Base-by-base conservation (phyloP, 345 rosid genomes). In the Kandelia obovata region DNA sequence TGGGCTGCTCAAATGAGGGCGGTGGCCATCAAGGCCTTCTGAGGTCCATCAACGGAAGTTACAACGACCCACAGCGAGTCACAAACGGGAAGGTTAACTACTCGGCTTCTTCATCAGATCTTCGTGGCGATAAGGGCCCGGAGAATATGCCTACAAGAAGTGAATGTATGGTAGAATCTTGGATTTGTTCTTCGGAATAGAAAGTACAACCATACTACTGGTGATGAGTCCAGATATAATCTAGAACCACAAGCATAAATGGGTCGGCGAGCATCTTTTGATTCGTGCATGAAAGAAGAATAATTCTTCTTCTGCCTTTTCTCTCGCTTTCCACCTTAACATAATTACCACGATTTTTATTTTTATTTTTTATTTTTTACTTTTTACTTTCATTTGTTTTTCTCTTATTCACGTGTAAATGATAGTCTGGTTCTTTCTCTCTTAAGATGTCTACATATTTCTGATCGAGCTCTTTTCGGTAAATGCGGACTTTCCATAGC, bases 101-200 rank as follows among this genome's bases (percentile, higher is more conserved):
- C 39, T 67, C 75, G 11, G 68, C 67, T 52, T 69, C 76, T 60
- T 70, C 83, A 20, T 69, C 80, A 11, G 83, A 69, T 64, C 75
- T 78, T 70, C 75, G 67, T 64, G 82, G 79, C 11, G 82, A 80
- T 34, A 68, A 73, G 25, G 77, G 65, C 27, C 73, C 79, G 9
- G 85, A 77, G 71, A 79, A 74, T 69, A 73, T 66, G 15, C 66
- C 66, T 31, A 5, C 83, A 25, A 83, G 85, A 77, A 69, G 76
- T 62, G 88, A 81, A 85, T 92, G 88, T 76, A 87, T 79, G 88
- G 83, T 88, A 72, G 96, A 85, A 77, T 84, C 92, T 43, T 90
- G 98, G 97, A 84, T 89, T 77, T 90, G 96, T 76, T 85, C 96
- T 27, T 90, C 97, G 51, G 93, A 88, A 75, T 92, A 73, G 83